These are phyloP conservation scores for Castanea mollissima DNA, from an alignment of 306 rosid species.

Conservation along the genomic window DNA sequence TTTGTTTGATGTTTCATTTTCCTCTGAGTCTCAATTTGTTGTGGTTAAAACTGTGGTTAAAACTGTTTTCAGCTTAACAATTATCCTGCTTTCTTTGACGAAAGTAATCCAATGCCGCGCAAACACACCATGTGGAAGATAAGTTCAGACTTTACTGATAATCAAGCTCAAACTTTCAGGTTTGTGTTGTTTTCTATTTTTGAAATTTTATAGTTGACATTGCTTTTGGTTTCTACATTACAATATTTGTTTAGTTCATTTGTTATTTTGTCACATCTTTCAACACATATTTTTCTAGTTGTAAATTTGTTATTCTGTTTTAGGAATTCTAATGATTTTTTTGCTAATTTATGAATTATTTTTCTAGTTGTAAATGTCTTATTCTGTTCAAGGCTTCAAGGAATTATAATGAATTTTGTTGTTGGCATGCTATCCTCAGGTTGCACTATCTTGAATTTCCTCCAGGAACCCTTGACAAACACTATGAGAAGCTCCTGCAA, in stretches of 20 bases:
- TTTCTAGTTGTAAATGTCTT: not conserved
- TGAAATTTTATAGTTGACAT: not conserved
- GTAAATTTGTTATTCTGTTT: too few species aligned
- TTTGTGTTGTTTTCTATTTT: not conserved
- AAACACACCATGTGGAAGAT: constrained; percentile 30
- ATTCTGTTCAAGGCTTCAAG: not conserved
- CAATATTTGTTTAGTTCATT: not conserved
- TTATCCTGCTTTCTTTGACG: constrained; percentile 28
- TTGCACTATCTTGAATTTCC: constrained; percentile 31
- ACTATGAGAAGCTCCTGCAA: constrained; percentile 24
- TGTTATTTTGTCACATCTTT: not conserved
- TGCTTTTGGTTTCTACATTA: not conserved
- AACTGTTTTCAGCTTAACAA: constrained; percentile 15
- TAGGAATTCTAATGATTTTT: too few species aligned
- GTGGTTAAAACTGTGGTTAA: too few species aligned
- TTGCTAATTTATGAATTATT: too few species aligned
- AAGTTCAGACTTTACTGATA: constrained; percentile 28
- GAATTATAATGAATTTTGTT: not conserved
- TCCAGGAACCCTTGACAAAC: constrained; percentile 28
- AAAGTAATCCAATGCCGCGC: constrained; percentile 27
- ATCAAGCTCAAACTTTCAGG: constrained; percentile 29
- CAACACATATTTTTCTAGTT: not conserved
- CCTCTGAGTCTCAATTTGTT: not conserved
- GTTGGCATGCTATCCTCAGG: constrained; percentile 9
- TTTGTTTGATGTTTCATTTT: not conserved